Percentiles rank a stretch among this genome's conserved stretches.
These are phyloP conservation scores for Neoarthrinium moseri DNA, from an alignment of 2,329 filamentous ascomycete species.

Conservation along the genomic window DNA sequence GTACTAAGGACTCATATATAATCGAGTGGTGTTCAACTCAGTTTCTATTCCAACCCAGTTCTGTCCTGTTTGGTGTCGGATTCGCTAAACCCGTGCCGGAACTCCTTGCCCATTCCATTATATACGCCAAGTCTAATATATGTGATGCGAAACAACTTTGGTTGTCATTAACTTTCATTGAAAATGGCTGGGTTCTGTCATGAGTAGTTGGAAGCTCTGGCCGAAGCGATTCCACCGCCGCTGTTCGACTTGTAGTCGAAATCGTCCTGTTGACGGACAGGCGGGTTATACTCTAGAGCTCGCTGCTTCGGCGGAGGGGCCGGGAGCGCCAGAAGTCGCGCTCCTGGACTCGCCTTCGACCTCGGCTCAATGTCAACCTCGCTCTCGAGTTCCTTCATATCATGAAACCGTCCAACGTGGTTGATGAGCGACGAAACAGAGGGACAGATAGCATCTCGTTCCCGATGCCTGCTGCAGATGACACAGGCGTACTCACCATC, in stretches of 20 bases:
- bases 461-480: conserved; percentile 25
- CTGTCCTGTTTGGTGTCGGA: too few species aligned
- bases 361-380: conserved; percentile 14
- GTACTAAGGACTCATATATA: too few species aligned
- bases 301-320: conserved; percentile 4
- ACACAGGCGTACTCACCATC: conserved; percentile 30
- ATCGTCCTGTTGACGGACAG: neutral
- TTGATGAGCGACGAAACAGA: conserved; percentile 27
- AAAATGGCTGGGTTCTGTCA: too few species aligned
- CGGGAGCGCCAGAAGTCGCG: conserved; percentile 1
- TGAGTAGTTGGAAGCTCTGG: neutral
- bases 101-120: too few species aligned
- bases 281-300: conserved; percentile 1
- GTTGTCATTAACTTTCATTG: too few species aligned
- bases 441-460: conserved; percentile 26
- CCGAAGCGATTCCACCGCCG: too few species aligned
- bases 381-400: conserved; percentile 13
- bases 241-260: neutral
- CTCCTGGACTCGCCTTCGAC: conserved; percentile 1
- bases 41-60: too few species aligned
- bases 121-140: too few species aligned
- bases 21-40: too few species aligned
- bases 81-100: too few species aligned
- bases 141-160: too few species aligned
- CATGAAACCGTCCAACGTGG: conserved; percentile 23